Evolutionary conservation across 495 filamentous ascomycete genomes (phyloP).

Genomic region (Aspergillus saccharolyticus): DNA sequence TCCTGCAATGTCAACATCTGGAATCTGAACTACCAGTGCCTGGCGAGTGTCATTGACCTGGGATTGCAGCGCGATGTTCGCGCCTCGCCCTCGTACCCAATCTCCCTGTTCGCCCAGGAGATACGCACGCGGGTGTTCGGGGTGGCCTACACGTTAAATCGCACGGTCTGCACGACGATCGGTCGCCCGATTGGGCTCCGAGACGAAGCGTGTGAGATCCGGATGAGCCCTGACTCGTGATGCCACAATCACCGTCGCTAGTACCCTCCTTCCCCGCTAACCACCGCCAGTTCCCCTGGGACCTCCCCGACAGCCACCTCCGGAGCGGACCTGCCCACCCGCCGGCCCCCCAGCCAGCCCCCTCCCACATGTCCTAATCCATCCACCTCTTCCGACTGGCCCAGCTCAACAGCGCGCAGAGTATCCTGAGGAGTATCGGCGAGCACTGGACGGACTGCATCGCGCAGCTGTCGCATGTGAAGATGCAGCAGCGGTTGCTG

Average conservation of each 20-base stretch:
- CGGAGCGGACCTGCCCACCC: conserved; percentile 1
- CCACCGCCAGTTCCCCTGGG: conserved; percentile 23
- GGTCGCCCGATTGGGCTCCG: conserved; percentile 45
- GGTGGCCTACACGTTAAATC: conserved; percentile 44
- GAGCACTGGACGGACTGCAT: conserved; percentile 45
- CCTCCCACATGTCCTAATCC: conserved; percentile 36
- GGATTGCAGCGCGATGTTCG: conserved; percentile 43
- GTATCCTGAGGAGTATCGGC: conserved; percentile 43
- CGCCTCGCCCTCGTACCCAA: conserved; percentile 23
- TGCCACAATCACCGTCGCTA: conserved; percentile 3
- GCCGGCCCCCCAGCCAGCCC: conserved; percentile 1
- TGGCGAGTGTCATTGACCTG: conserved; percentile 42
- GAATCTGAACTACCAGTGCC: conserved; percentile 46
- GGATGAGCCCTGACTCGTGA: conserved; percentile 10
- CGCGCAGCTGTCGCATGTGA: conserved; percentile 35
- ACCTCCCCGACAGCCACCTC: conserved; percentile 30
- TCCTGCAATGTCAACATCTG: conserved; percentile 43
- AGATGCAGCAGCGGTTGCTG: conserved; percentile 35
- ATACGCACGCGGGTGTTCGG: conserved; percentile 47
- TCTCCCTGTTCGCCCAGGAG: conserved; percentile 41
- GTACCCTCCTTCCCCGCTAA: conserved; percentile 27
- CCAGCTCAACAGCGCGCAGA: conserved; percentile 30
- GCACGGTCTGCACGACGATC: conserved; percentile 45
- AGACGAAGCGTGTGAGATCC: conserved; percentile 45
- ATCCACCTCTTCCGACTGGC: conserved; percentile 42